These are phyloP conservation scores for Aspergillus sp. DNA, from an alignment of 2,329 filamentous ascomycete species.

Conservation along the genomic window DNA sequence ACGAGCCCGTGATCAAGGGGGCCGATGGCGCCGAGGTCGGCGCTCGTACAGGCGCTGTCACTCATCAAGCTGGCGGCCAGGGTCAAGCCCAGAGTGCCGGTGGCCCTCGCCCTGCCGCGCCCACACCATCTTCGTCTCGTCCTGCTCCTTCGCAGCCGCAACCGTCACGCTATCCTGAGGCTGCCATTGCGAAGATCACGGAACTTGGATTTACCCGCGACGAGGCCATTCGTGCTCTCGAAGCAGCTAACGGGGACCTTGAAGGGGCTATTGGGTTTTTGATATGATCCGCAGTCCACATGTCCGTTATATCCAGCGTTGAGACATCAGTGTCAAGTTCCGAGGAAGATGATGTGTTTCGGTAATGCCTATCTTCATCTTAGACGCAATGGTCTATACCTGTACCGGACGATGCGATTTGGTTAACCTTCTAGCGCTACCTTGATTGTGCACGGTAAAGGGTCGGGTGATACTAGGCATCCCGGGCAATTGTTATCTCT, in stretches of 20 bases:
- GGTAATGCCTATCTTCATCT: conserved; percentile 8
- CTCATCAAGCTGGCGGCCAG: conserved; percentile 38
- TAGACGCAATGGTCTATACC: conserved; percentile 2
- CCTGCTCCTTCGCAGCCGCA: conserved; percentile 29
- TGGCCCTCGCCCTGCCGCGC: conserved; percentile 22
- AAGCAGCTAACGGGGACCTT: conserved; percentile 82
- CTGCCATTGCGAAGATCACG: conserved; percentile 75
- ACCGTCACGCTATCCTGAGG: conserved; percentile 55
- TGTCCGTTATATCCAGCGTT: neutral
- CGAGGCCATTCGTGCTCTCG: conserved; percentile 77
- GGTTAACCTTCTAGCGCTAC: too few relatives aligned
- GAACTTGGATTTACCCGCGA: conserved; percentile 77
- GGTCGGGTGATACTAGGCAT: neutral
- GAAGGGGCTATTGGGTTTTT: conserved; percentile 86
- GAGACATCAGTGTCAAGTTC: conserved; percentile 6
- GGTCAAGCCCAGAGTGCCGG: conserved; percentile 3
- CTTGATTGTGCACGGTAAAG: neutral
- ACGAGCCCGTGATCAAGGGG: conserved; percentile 83
- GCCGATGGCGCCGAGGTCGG: conserved; percentile 90
- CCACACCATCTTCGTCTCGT: conserved; percentile 28
- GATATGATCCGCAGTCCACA: conserved; percentile 47
- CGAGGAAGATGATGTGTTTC: conserved; percentile 9
- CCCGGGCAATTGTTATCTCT: neutral
- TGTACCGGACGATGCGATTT: neutral
- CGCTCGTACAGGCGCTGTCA: conserved; percentile 73